Evolutionary conservation across 1,284 basidiomycete genomes (phyloP).

Genomic region (Ustilago tritici): DNA sequence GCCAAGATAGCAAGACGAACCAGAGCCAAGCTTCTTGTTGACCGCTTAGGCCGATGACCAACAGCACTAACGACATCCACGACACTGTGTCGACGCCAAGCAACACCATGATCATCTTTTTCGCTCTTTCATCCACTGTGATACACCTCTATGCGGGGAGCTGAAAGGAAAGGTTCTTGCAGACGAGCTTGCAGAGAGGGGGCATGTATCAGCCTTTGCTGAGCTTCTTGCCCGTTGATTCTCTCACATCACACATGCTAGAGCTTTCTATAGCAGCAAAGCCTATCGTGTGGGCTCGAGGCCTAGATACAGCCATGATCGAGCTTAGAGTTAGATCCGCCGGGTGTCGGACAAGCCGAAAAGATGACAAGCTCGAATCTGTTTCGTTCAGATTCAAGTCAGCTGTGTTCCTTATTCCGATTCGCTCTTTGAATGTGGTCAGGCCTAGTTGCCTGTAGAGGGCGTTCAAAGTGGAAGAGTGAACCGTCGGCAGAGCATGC

Average conservation of each 20-base stretch:
- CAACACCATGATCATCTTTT: not conserved
- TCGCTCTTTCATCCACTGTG: not conserved
- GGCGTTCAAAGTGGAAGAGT: not conserved
- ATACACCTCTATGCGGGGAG: conserved; percentile 1
- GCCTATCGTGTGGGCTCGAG: not conserved
- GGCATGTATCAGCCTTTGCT: not conserved
- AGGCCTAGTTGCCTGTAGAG: not conserved
- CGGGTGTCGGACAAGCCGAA: not conserved
- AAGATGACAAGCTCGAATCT: not conserved
- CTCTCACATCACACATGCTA: not conserved
- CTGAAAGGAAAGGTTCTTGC: not conserved
- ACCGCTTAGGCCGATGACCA: too few relatives aligned
- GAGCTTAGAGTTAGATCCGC: not conserved
- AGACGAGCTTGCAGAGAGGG: conserved; percentile 1
- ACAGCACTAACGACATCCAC: not conserved
- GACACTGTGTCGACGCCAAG: not conserved
- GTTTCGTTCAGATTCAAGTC: not conserved
- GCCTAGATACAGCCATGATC: not conserved
- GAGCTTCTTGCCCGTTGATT: conserved; percentile 6
- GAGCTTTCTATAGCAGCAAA: not conserved
- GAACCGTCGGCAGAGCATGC: not conserved
- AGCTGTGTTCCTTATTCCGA: not conserved
- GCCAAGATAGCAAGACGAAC: not conserved
- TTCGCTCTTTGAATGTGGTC: not conserved
- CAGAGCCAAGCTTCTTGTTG: not conserved